These are phyloP conservation scores for Calendula officinalis DNA, from an alignment of 129 eudicot species.

Conservation along the genomic window DNA sequence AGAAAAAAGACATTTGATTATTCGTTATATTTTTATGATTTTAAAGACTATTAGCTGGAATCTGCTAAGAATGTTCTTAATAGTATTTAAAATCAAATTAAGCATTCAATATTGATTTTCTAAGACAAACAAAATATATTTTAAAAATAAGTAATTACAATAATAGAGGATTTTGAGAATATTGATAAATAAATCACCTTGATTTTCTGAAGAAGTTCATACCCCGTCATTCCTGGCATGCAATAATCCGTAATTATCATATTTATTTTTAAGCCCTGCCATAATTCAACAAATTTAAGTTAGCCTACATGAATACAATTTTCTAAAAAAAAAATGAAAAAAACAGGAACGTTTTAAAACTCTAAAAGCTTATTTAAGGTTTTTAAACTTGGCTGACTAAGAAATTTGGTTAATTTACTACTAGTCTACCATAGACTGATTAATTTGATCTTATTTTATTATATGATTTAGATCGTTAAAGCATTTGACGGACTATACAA, in stretches of 20 bases:
- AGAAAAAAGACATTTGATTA: too few species aligned
- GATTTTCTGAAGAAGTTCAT: conserved; percentile 75
- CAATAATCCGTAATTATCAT: conserved; percentile 81
- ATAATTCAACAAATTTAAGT: conserved; percentile 9
- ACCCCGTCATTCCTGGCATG: conserved; percentile 93
- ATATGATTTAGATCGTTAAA: too few species aligned
- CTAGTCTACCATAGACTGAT: too few species aligned
- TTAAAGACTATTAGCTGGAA: neutral
- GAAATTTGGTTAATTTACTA: too few species aligned
- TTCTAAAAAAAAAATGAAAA: too few species aligned
- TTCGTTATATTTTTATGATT: too few species aligned
- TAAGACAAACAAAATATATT: neutral
- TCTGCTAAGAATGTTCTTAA: neutral
- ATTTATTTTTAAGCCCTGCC: conserved; percentile 56
- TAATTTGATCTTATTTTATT: too few species aligned
- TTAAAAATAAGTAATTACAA: neutral
- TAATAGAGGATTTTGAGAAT: neutral
- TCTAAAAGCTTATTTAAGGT: too few species aligned
- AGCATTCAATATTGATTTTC: neutral
- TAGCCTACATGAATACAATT: neutral
- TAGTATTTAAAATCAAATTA: neutral
- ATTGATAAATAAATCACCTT: conserved; percentile 42
- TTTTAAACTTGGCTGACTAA: too few species aligned
- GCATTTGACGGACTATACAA: too few species aligned
- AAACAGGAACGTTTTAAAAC: too few species aligned